Evolutionary conservation across 257 asterid species (phyloP).

Genomic region (Verbena officinalis): DNA sequence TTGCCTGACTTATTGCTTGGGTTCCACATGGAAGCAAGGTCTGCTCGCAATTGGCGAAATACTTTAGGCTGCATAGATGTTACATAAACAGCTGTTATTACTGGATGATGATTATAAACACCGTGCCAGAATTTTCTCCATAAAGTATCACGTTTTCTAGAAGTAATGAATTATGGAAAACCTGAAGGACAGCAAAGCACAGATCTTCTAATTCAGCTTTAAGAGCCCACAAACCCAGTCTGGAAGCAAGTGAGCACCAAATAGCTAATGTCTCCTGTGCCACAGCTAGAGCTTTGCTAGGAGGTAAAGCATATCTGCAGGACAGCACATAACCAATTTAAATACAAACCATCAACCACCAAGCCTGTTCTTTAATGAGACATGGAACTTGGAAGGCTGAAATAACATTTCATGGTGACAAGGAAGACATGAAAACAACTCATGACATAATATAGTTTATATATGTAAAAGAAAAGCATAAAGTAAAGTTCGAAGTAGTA

Average conservation of each 20-base stretch:
- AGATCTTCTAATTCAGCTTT: constrained; percentile 99
- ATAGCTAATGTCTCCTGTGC: constrained; percentile 94
- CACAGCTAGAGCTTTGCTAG: constrained; percentile 88
- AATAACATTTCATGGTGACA: background rate
- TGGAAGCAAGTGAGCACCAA: constrained; percentile 99
- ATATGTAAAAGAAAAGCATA: constrained; percentile 7
- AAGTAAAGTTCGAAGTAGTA: constrained; percentile 32
- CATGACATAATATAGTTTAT: constrained; percentile 9
- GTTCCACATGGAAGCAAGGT: constrained; percentile 92
- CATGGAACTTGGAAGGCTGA: constrained; percentile 26
- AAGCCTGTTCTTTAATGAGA: constrained; percentile 9
- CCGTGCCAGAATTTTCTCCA: constrained; percentile 19
- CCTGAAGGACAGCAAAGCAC: constrained; percentile 98
- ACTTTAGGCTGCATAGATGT: constrained; percentile 69
- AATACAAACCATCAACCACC: constrained; percentile 5
- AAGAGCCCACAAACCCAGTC: constrained; percentile 95
- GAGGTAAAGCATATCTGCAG: constrained; percentile 83
- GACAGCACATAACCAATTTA: constrained; percentile 21
- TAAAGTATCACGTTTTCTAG: background rate
- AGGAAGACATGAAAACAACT: constrained; percentile 12
- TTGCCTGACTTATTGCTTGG: constrained; percentile 54
- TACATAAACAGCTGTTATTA: constrained; percentile 27
- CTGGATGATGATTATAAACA: constrained; percentile 8
- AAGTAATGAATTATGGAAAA: constrained; percentile 30
- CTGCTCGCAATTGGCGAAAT: constrained; percentile 81